These are phyloP conservation scores for Aspergillus bombycis DNA, from an alignment of 2,329 filamentous ascomycete species.

Conservation along the genomic window DNA sequence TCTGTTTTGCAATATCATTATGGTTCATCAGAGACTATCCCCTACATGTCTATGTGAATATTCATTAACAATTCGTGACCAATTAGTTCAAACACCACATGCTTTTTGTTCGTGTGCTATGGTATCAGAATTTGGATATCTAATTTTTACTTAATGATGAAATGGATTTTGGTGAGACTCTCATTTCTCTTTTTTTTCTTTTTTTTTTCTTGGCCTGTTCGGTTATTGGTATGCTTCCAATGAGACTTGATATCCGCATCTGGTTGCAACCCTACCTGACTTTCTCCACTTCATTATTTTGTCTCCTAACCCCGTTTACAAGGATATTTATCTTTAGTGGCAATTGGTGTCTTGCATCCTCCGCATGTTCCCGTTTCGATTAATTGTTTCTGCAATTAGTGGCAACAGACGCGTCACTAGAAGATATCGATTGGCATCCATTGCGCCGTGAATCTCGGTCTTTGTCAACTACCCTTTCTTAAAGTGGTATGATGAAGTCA, in stretches of 20 bases:
- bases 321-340: constrained; percentile 17
- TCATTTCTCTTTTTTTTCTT: constrained; percentile 13
- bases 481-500: constrained; percentile 25
- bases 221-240: constrained; percentile 19
- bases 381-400: constrained; percentile 32
- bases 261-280: constrained; percentile 27
- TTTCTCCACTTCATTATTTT: constrained; percentile 17
- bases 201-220: constrained; percentile 16
- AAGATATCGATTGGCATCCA: constrained; percentile 34
- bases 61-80: constrained; percentile 23
- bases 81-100: constrained; percentile 21
- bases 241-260: constrained; percentile 22
- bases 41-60: constrained; percentile 16
- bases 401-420: constrained; percentile 37
- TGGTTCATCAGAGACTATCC: constrained; percentile 20
- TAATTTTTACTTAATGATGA: constrained; percentile 16
- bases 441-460: constrained; percentile 20
- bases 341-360: constrained; percentile 24
- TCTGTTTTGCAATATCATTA: neutral
- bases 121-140: constrained; percentile 17
- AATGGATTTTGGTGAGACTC: constrained; percentile 6
- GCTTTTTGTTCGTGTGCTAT: constrained; percentile 16
- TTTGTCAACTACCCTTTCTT: constrained; percentile 18
- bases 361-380: constrained; percentile 34
- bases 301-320: constrained; percentile 14